Evolutionary conservation across 2,329 filamentous ascomycete species (phyloP).

Genomic region (Onygenales sp.): DNA sequence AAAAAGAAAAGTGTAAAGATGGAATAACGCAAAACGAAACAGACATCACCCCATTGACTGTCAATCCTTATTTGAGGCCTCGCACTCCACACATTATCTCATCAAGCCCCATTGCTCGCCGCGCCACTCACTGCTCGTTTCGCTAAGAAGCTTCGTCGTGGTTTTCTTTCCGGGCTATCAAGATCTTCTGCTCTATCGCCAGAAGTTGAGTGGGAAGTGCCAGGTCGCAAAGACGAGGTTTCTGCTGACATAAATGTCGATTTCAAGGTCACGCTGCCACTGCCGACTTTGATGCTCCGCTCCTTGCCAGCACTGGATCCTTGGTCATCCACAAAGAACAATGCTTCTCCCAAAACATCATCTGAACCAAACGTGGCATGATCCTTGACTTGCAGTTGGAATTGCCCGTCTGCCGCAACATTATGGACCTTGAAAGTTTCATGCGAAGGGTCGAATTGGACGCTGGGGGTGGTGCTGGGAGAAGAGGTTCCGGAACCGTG

Average conservation of each 20-base stretch:
- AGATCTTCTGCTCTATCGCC: constrained; percentile 16
- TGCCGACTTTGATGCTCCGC: constrained; percentile 65
- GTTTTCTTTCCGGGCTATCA: constrained; percentile 33
- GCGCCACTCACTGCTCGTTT: constrained; percentile 27
- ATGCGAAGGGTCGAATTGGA: constrained; percentile 54
- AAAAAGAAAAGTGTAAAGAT: constrained; percentile 12
- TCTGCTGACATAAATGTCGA: constrained; percentile 58
- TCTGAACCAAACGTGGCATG: constrained; percentile 78
- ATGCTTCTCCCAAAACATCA: constrained; percentile 69
- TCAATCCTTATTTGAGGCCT: neutral
- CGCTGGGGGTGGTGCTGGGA: constrained; percentile 22
- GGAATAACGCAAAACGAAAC: constrained; percentile 4
- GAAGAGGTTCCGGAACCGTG: constrained; percentile 22
- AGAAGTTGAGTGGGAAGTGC: constrained; percentile 25
- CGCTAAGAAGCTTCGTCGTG: constrained; percentile 38
- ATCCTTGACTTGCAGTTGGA: constrained; percentile 77
- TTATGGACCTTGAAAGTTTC: constrained; percentile 72
- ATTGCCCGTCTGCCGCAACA: constrained; percentile 65
- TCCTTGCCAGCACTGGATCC: constrained; percentile 53
- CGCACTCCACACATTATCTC: constrained; percentile 2
- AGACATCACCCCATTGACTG: neutral
- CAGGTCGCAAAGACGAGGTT: constrained; percentile 21
- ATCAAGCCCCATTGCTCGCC: constrained; percentile 19
- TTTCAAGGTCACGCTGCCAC: constrained; percentile 61
- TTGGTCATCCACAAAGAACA: constrained; percentile 88